Evolutionary conservation across 495 filamentous ascomycete genomes (phyloP), one percentile per base, ranked within the genome.

Genomic region (Talaromyces thailandensis): DNA sequence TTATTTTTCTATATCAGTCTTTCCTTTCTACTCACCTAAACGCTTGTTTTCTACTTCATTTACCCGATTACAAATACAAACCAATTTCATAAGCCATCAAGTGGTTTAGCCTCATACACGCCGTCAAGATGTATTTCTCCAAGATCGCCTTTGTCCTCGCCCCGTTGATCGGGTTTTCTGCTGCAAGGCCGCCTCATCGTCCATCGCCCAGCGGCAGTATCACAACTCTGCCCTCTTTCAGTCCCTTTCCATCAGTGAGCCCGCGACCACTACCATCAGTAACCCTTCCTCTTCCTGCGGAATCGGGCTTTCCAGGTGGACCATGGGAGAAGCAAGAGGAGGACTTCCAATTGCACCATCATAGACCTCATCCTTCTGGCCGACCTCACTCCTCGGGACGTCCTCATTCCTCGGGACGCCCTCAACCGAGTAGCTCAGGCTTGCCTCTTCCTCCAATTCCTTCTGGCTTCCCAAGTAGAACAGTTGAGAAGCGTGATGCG

Each of bases 101-200:
- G 43, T 21, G 43, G 6, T 21, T 6, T 8, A 21, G n/a, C 21
- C 18, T 9, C 18, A 21, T 28, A 40, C 7, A 58, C 29, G 26
- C 29, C 29, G 14, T 35, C 16, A 35, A 31, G 26, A 60, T 60
- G 58, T 37, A 60, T 45, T 60, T 60, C 58, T 45, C 37, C 16
- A 60, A 26, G 25, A 48, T 48, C 21, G 24, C 23, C 11, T 4
- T 60, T 12, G 37, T 43, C 40, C 14, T 25, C n/a, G 24, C 24
- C 32, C 37, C 58, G 58, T 60, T 60, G 35, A 60, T 60, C 35
- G 58, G 58, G 21, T 29, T 60, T 7, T 43, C 58, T 16, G 37
- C 40, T 26, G 58, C 58, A 8, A 60, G 58, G n/a, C 58, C 58
- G 24, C 18, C 58, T 50, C 29, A 48, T 48, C 43, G 12, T 26